Evolutionary conservation across 805 yeast genomes (phyloP).

Genomic region (Candida sithepensis): DNA sequence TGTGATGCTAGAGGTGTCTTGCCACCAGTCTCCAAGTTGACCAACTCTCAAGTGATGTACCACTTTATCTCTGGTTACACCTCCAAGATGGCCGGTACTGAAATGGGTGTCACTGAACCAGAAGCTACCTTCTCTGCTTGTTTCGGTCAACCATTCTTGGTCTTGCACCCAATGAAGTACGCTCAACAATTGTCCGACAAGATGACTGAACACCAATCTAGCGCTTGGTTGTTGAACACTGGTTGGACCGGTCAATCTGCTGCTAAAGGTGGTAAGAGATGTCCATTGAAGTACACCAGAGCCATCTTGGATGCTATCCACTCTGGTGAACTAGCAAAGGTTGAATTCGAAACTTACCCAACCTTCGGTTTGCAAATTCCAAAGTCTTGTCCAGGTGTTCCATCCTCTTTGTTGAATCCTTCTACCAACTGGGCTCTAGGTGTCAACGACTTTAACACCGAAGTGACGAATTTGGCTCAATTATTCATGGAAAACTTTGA

Average conservation of each 20-base stretch:
- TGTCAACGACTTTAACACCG: slow-evolving; percentile 44
- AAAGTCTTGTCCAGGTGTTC: slow-evolving; percentile 76
- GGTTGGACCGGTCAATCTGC: slow-evolving; percentile 98
- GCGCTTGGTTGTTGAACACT: slow-evolving; percentile 95
- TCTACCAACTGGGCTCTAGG: slow-evolving; percentile 73
- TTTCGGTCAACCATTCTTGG: slow-evolving; percentile 98
- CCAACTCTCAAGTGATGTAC: slow-evolving; percentile 97
- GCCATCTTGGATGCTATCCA: slow-evolving; percentile 94
- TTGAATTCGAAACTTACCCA: slow-evolving; percentile 79
- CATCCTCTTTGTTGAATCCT: slow-evolving; percentile 82
- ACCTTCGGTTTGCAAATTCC: slow-evolving; percentile 88
- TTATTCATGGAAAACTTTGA: slow-evolving; percentile 84
- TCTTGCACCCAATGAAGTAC: slow-evolving; percentile 95
- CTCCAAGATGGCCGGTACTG: slow-evolving; percentile 99
- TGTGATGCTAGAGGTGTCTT: slow-evolving; percentile 98
- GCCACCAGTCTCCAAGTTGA: slow-evolving; percentile 93
- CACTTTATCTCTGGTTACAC: slow-evolving; percentile 98
- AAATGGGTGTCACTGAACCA: slow-evolving; percentile 97
- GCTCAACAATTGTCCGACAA: slow-evolving; percentile 94
- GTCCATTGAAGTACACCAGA: slow-evolving; percentile 96
- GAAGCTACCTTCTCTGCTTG: slow-evolving; percentile 98
- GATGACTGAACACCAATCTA: slow-evolving; percentile 82
- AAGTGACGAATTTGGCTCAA: slow-evolving; percentile 64
- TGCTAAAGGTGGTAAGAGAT: slow-evolving; percentile 91
- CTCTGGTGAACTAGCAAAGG: slow-evolving; percentile 79